A percentile compares a stretch with the other conserved stretches of the same genome.
Conservation (phyloP, 2,329 filamentous ascomycete species). For the Pseudocercospora musae region DNA sequence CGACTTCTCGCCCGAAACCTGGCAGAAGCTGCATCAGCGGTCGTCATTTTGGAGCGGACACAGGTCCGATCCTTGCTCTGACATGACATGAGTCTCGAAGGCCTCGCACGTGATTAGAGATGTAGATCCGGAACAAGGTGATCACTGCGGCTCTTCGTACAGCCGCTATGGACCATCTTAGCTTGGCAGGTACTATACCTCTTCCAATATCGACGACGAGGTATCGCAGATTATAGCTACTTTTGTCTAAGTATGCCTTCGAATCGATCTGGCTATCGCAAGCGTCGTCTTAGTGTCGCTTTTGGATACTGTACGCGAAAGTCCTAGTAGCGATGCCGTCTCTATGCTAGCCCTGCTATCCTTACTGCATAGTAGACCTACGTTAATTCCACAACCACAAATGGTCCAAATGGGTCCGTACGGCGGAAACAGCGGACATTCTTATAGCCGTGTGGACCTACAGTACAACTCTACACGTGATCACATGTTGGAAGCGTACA, state of each 20-base stretch:
- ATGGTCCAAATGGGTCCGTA: neutral
- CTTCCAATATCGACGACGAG: neutral
- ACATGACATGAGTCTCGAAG: neutral
- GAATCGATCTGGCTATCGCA: too few species aligned
- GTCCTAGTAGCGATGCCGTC: too few species aligned
- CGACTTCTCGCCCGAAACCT: constrained; percentile 10
- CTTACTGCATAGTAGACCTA: neutral
- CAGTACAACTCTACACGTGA: too few species aligned
- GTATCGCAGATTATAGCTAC: too few species aligned
- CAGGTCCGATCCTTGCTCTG: neutral
- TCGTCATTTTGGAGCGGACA: constrained; percentile 13
- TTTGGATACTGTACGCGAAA: too few species aligned
- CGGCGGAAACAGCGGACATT: neutral
- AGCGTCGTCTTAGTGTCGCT: too few species aligned
- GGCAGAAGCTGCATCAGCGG: constrained; percentile 7
- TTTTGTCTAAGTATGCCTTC: neutral
- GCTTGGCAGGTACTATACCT: neutral
- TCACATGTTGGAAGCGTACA: neutral
- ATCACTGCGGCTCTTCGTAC: too few species aligned
- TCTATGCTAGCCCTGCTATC: too few species aligned
- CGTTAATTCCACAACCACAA: neutral
- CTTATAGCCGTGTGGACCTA: neutral
- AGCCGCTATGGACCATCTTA: neutral
- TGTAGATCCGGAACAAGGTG: too few species aligned
- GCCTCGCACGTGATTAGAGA: too few species aligned